phyloP scores from a whole-genome alignment of 1,284 basidiomycete species.

The Ustilago shanxiensis region DNA sequence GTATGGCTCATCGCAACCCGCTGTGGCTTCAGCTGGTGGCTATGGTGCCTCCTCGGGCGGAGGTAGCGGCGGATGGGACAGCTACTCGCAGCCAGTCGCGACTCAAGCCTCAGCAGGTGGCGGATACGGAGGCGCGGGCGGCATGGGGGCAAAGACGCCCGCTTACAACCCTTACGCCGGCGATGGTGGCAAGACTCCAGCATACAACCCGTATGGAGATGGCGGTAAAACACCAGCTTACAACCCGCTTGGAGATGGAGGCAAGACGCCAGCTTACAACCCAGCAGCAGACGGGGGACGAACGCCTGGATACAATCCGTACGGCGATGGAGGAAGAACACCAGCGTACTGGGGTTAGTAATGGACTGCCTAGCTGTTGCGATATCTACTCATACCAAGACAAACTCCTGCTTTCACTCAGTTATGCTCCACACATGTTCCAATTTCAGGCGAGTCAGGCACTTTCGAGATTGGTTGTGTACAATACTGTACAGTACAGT shows the following conservation, averaged over 20 bases:
- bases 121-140: slow-evolving; percentile 30
- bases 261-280: slow-evolving; percentile 66
- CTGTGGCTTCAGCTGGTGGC: slow-evolving; percentile 22
- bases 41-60: slow-evolving; percentile 26
- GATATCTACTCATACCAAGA: slow-evolving; percentile 13
- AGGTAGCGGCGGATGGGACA: slow-evolving; percentile 22
- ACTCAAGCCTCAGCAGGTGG: slow-evolving; percentile 22
- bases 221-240: slow-evolving; percentile 55
- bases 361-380: neutral
- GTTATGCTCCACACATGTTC: neutral
- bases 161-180: slow-evolving; percentile 52
- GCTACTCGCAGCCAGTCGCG: slow-evolving; percentile 44
- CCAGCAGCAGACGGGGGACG: slow-evolving; percentile 49
- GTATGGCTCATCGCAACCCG: slow-evolving; percentile 36
- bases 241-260: slow-evolving; percentile 54
- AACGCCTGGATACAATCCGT: slow-evolving; percentile 54
- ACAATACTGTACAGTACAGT: too few relatives aligned
- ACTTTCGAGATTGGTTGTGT: neutral
- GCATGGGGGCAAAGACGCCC: slow-evolving; percentile 25
- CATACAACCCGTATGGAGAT: slow-evolving; percentile 53
- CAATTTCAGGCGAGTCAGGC: neutral
- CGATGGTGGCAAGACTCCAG: slow-evolving; percentile 60
- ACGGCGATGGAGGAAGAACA: slow-evolving; percentile 51
- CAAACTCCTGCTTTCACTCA: neutral
- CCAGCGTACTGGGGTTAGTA: slow-evolving; percentile 13